Base-by-base conservation (phyloP, 441 rosid genomes). In the Brassica balearica region DNA sequence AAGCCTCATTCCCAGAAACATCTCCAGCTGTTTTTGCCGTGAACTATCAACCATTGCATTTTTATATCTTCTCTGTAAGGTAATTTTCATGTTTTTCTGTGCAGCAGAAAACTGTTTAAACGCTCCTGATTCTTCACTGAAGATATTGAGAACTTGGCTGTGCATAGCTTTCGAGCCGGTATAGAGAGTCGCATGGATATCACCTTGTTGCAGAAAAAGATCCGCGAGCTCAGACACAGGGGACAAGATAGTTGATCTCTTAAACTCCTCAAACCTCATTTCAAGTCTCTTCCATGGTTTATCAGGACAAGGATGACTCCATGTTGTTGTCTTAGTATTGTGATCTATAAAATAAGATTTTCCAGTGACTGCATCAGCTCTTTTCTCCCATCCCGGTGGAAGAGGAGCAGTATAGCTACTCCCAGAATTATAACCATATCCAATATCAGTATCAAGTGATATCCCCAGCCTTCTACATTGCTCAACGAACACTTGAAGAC, bases 151-250 rank as follows among this genome's bases (percentile, higher is more conserved):
- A 84, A 96, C 89, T 84, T 96, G 99, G 86, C 98, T 92, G 83
- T 96, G 99, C 98, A 96, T 96, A 55, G 99, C 99, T 88, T 96
- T 92, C 15, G 98, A 96, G 70, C 99, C 98, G 65, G 99, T 96
- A 82, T 96, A 94, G 19, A 96, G 99, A 19, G 97, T 96, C 41
- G 99, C 99, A 81, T 92, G 98, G 76, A 92, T 89, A 89, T 94
- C 99, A 73, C 99, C 98, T 79, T 94, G 93, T 72, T 93, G 90
- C 78, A 96, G 88, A 76, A 96, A 96, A 80, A 96, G 92, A 85
- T 96, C 98, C 67, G 97, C 98, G 51, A 94, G 89, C 86, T 90
- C 92, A 73, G 96, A 85, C 20, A 95, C 93, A 25, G 96, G 98
- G 25, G 93, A 90, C 55, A 95, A 82, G 81, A 92, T 95, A 68